Percentiles rank a stretch among this genome's conserved stretches.
Evolutionary conservation across 768 basidiomycete species (phyloP).

Genomic region (Panaeolus cyanescens): DNA sequence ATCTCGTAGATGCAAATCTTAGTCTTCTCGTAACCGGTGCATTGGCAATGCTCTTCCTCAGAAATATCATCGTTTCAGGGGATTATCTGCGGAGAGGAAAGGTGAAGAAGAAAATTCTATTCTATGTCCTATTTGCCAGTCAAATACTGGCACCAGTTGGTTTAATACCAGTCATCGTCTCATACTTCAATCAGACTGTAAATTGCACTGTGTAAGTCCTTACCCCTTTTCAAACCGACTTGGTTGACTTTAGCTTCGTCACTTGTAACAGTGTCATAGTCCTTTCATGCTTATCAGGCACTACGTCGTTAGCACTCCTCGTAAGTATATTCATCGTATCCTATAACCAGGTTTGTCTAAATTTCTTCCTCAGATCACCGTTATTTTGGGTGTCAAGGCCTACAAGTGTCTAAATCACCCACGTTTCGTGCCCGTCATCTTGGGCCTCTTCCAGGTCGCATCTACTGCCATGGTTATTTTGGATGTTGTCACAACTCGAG

Average conservation of each 20-base stretch:
- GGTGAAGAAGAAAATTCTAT: slow-evolving; percentile 59
- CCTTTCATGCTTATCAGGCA: slow-evolving; percentile 35
- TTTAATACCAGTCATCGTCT: slow-evolving; percentile 43
- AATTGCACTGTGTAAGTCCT: slow-evolving; percentile 50
- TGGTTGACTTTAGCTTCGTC: slow-evolving; percentile 1
- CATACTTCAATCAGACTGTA: slow-evolving; percentile 41
- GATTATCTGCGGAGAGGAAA: slow-evolving; percentile 55
- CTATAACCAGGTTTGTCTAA: background rate
- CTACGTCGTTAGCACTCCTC: slow-evolving; percentile 40
- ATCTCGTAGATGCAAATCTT: slow-evolving; percentile 40
- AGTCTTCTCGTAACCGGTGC: slow-evolving; percentile 50
- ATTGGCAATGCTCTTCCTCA: slow-evolving; percentile 50
- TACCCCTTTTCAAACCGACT: background rate
- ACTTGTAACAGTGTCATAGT: slow-evolving; percentile 33
- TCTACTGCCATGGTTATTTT: slow-evolving; percentile 42
- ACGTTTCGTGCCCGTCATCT: slow-evolving; percentile 47
- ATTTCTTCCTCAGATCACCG: slow-evolving; percentile 46
- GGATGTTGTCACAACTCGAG: slow-evolving; percentile 39
- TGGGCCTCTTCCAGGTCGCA: slow-evolving; percentile 43
- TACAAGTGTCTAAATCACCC: slow-evolving; percentile 66
- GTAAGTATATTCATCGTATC: slow-evolving; percentile 21
- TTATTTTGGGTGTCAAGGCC: slow-evolving; percentile 65
- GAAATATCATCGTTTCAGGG: slow-evolving; percentile 52
- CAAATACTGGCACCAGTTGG: slow-evolving; percentile 53
- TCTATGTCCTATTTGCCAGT: slow-evolving; percentile 56